Evolutionary conservation across 1,139 yeast genomes (phyloP).

Genomic region (Magnusiomyces suaveolens): DNA sequence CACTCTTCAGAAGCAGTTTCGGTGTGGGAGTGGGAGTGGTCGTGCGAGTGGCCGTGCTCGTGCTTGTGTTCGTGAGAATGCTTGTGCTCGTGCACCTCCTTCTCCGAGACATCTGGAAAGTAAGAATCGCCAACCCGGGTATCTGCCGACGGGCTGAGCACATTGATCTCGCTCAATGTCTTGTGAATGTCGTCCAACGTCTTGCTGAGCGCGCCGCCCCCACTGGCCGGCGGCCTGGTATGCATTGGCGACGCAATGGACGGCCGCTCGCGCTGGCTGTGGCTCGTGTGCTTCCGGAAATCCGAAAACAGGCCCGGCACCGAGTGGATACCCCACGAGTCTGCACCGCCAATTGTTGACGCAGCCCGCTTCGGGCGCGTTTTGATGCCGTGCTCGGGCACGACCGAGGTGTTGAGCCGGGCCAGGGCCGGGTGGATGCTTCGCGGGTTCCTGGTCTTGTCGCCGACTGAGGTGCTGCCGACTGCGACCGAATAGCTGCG

Average conservation of each 20-base stretch:
- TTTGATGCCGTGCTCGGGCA: background rate
- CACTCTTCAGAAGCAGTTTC: conserved; percentile 9
- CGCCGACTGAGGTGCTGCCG: background rate
- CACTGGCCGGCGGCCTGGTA: background rate
- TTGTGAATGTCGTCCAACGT: background rate
- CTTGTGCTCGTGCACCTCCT: background rate
- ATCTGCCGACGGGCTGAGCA: background rate
- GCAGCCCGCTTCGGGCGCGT: background rate
- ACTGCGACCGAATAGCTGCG: background rate
- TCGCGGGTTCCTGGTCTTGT: background rate
- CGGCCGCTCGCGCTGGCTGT: conserved; percentile 5
- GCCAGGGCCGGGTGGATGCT: background rate
- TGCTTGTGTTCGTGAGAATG: conserved; percentile 9
- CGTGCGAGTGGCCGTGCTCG: conserved; percentile 3
- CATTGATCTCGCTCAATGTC: background rate
- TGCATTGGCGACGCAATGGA: background rate
- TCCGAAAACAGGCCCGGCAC: conserved; percentile 33
- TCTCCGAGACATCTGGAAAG: background rate
- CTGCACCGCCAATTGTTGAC: conserved; percentile 4
- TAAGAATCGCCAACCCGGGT: background rate
- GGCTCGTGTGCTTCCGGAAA: conserved; percentile 32
- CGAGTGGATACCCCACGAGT: conserved; percentile 32
- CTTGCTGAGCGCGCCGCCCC: background rate
- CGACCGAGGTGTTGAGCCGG: background rate
- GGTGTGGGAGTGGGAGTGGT: conserved; percentile 7